Evolutionary conservation across 495 filamentous ascomycete genomes (phyloP).

Genomic region (Chaetomium cochliodes): DNA sequence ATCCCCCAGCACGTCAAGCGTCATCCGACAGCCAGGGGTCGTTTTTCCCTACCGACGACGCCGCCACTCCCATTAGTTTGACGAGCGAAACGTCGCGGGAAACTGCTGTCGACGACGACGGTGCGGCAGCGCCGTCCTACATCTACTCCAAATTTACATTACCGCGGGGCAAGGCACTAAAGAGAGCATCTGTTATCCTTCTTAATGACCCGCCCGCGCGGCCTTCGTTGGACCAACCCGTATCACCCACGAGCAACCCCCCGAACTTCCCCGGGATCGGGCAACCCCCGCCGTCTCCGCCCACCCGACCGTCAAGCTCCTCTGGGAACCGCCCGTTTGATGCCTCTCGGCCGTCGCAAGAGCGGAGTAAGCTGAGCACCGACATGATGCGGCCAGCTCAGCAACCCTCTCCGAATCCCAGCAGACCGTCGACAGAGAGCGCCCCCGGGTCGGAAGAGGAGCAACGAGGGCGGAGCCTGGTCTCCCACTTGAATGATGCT

Average conservation of each 20-base stretch:
- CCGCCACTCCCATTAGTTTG: conserved; percentile 63
- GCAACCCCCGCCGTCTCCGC: conserved; percentile 57
- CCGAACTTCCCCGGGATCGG: conserved; percentile 38
- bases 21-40: conserved; percentile 64
- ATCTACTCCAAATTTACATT: conserved; percentile 80
- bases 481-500: conserved; percentile 40
- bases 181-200: conserved; percentile 64
- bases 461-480: conserved; percentile 40
- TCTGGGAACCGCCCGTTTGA: conserved; percentile 42
- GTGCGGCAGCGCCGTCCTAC: conserved; percentile 64
- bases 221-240: conserved; percentile 60
- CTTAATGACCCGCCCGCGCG: conserved; percentile 56
- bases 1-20: conserved; percentile 56
- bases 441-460: conserved; percentile 41
- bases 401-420: conserved; percentile 44
- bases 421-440: conserved; percentile 51
- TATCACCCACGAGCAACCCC: conserved; percentile 48
- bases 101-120: conserved; percentile 35
- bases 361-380: conserved; percentile 48
- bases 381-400: conserved; percentile 36
- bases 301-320: conserved; percentile 51
- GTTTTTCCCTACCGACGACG: conserved; percentile 58
- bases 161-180: conserved; percentile 74
- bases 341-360: conserved; percentile 40
- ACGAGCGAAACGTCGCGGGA: conserved; percentile 59